These are phyloP conservation scores for Alternaria sp. DNA, from an alignment of 2,329 filamentous ascomycete genomes.

Conservation along the genomic window DNA sequence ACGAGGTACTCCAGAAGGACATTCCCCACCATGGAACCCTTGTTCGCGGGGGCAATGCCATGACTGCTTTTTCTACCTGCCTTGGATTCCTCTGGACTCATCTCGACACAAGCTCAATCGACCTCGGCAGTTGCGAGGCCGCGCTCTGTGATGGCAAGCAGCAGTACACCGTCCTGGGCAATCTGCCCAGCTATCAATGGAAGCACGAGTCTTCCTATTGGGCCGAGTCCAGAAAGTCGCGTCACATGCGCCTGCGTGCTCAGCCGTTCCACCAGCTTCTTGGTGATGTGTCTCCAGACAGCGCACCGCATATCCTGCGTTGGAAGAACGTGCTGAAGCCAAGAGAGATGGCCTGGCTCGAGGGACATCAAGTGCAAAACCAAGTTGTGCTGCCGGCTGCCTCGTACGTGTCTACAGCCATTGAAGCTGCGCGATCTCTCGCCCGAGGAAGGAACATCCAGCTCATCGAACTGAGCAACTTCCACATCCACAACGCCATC, in stretches of 20 bases:
- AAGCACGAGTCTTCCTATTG: constrained; percentile 1
- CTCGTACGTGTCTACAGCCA: too few relatives aligned
- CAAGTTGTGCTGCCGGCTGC: too few relatives aligned
- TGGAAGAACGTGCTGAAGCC: constrained; percentile 4
- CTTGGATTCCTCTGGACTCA: not conserved
- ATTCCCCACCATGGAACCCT: not conserved
- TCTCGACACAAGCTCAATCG: not conserved
- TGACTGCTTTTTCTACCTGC: not conserved
- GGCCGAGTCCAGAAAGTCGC: not conserved
- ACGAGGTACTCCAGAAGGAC: not conserved
- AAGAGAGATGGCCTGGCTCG: constrained; percentile 1
- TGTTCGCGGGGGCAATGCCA: not conserved
- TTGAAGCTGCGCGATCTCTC: not conserved
- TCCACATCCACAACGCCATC: constrained; percentile 3
- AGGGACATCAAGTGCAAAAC: too few relatives aligned
- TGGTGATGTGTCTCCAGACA: not conserved
- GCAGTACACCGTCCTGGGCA: not conserved
- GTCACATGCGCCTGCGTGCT: not conserved
- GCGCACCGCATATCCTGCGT: not conserved
- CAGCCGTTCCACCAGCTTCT: not conserved
- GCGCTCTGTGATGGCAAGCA: not conserved
- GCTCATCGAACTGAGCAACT: constrained; percentile 3
- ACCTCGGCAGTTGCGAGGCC: not conserved
- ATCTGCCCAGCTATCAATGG: constrained; percentile 5
- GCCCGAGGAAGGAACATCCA: not conserved